phyloP scores from a whole-genome alignment of 768 basidiomycete genomes.

The Saitozyma sp. region DNA sequence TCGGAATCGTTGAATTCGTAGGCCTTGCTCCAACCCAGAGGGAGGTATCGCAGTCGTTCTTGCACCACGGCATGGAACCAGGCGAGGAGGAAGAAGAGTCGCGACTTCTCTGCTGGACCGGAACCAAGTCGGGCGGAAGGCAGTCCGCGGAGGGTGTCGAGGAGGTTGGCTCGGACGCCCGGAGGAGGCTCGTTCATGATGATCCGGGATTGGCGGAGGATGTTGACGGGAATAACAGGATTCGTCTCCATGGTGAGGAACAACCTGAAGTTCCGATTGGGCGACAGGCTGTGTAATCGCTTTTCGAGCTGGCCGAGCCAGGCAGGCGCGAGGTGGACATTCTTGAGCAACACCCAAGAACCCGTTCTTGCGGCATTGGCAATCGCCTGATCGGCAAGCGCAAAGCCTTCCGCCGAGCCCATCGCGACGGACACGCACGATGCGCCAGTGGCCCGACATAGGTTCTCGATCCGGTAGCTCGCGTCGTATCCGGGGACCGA shows the following conservation, averaged over 20 bases:
- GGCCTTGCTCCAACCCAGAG: conserved; percentile 91
- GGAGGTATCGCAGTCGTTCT: conserved; percentile 92
- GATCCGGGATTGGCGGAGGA: conserved; percentile 90
- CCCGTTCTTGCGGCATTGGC: conserved; percentile 88
- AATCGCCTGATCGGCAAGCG: conserved; percentile 93
- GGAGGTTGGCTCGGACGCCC: conserved; percentile 91
- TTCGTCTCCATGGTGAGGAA: conserved; percentile 99
- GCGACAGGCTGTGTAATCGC: conserved; percentile 85
- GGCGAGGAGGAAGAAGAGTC: conserved; percentile 91
- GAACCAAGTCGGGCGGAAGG: conserved; percentile 66
- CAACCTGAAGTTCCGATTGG: conserved; percentile 87
- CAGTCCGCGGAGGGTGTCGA: conserved; percentile 81
- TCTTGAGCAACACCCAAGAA: conserved; percentile 94
- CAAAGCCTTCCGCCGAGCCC: conserved; percentile 98
- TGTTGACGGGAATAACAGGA: conserved; percentile 90
- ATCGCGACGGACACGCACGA: conserved; percentile 90
- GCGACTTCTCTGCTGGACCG: conserved; percentile 88
- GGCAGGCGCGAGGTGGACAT: conserved; percentile 90
- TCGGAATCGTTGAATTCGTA: conserved; percentile 99
- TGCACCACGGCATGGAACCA: conserved; percentile 99
- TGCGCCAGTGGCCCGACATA: conserved; percentile 61
- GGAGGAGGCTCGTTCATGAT: conserved; percentile 99
- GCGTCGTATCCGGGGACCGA: conserved; percentile 97
- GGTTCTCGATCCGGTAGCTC: conserved; percentile 68
- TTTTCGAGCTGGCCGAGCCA: conserved; percentile 98